phyloP scores from a whole-genome alignment of 2,329 filamentous ascomycete species.

The Penicillium sp. region DNA sequence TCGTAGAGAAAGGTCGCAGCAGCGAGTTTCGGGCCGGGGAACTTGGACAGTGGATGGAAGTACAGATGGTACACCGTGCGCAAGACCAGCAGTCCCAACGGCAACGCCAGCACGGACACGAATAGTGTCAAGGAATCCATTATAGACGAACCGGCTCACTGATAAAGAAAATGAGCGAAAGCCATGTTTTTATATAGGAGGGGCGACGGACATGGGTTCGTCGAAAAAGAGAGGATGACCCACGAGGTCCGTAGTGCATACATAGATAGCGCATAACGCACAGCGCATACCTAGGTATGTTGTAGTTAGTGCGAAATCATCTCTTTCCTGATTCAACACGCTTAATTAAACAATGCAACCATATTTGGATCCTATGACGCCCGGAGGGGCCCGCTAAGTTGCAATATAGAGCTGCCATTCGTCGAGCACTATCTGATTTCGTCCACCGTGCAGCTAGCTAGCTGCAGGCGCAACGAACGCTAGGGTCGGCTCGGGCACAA shows the following conservation, averaged over 20 bases:
- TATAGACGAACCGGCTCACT: background rate
- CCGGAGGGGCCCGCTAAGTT: background rate
- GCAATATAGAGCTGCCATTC: background rate
- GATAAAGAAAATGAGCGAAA: background rate
- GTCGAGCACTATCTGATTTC: background rate
- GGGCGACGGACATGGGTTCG: background rate
- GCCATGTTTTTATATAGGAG: background rate
- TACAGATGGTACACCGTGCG: slow-evolving; percentile 13
- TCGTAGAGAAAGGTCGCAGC: slow-evolving; percentile 32
- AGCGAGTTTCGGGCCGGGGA: slow-evolving; percentile 35
- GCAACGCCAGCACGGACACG: background rate
- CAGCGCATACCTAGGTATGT: too few relatives aligned
- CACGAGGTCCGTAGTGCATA: slow-evolving; percentile 1
- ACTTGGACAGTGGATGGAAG: slow-evolving; percentile 31
- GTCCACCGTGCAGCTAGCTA: background rate
- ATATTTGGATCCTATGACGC: background rate
- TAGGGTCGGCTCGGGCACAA: background rate
- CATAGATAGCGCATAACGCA: background rate
- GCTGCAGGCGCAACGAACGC: background rate
- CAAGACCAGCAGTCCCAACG: slow-evolving; percentile 1
- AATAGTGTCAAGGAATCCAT: slow-evolving; percentile 9
- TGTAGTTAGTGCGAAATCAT: background rate
- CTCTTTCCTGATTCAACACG: slow-evolving; percentile 2
- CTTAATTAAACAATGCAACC: background rate
- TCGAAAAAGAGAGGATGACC: background rate